Percentiles rank a stretch among this genome's conserved stretches.
These are phyloP conservation scores for Penicillium sumatraense DNA, from an alignment of 2,329 filamentous ascomycete genomes.

Conservation along the genomic window DNA sequence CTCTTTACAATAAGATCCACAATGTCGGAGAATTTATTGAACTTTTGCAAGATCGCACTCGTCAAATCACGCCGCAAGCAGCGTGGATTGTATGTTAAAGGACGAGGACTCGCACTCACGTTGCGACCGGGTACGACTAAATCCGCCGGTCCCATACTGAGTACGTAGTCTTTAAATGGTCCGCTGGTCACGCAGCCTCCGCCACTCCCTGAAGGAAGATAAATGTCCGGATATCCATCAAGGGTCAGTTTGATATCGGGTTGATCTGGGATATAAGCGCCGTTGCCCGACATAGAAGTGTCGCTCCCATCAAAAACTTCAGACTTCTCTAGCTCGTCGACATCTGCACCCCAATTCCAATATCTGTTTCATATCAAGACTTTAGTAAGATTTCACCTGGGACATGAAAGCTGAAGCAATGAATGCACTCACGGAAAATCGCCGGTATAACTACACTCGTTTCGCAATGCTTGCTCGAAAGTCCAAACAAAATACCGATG, in stretches of 20 bases:
- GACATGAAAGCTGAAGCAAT: too few relatives aligned
- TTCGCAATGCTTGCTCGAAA: constrained; percentile 39
- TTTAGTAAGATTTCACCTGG: constrained; percentile 4
- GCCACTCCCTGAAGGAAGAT: constrained; percentile 36
- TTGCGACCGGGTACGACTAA: constrained; percentile 14
- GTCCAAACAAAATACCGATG: constrained; percentile 40
- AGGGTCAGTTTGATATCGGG: constrained; percentile 25
- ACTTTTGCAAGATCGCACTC: constrained; percentile 18
- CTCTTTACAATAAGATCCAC: constrained; percentile 23
- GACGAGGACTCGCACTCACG: constrained; percentile 14
- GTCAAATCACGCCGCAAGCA: constrained; percentile 34
- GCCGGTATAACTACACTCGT: constrained; percentile 46
- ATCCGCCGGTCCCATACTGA: constrained; percentile 32
- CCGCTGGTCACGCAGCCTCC: constrained; percentile 39
- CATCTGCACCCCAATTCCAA: constrained; percentile 53
- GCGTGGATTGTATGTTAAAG: constrained; percentile 33
- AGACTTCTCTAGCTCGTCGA: constrained; percentile 44
- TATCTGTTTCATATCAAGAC: constrained; percentile 34
- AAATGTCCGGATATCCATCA: constrained; percentile 40
- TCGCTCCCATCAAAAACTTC: constrained; percentile 57
- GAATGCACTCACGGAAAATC: constrained; percentile 29
- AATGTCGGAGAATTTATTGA: constrained; percentile 27
- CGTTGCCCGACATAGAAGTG: constrained; percentile 53
- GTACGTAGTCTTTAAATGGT: constrained; percentile 40
- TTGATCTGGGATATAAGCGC: constrained; percentile 37